Conservation (phyloP, 2,329 filamentous ascomycete species). For the Fusarium brachygibbosum region DNA sequence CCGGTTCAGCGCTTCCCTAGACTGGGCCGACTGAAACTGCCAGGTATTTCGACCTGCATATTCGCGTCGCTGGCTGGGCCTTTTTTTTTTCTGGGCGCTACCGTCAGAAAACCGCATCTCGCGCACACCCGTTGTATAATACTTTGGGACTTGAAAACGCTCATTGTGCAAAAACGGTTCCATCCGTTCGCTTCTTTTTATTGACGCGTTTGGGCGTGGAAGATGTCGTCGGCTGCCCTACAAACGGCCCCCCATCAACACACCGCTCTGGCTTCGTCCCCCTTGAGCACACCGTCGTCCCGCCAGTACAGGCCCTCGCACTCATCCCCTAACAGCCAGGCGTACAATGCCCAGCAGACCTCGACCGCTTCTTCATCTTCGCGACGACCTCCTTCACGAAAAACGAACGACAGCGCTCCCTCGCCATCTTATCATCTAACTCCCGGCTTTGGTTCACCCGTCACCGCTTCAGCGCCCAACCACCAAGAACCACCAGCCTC, state of each 20-base stretch:
- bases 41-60: conserved; percentile 51
- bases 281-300: conserved; percentile 63
- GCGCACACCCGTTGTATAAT: conserved; percentile 27
- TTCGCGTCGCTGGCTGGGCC: conserved; percentile 42
- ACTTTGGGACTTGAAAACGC: conserved; percentile 9
- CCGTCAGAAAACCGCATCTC: conserved; percentile 30
- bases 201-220: conserved; percentile 49
- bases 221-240: conserved; percentile 69
- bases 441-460: conserved; percentile 63
- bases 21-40: conserved; percentile 46
- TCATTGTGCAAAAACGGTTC: conserved; percentile 11
- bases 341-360: conserved; percentile 68
- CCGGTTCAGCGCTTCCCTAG: conserved; percentile 42
- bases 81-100: conserved; percentile 41
- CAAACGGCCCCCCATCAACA: conserved; percentile 71
- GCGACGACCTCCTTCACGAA: conserved; percentile 65
- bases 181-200: conserved; percentile 28
- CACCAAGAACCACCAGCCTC: conserved; percentile 61
- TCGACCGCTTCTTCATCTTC: conserved; percentile 65
- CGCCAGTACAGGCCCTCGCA: conserved; percentile 67
- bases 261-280: conserved; percentile 62
- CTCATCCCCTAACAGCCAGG: conserved; percentile 67
- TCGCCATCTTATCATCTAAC: conserved; percentile 54
- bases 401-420: conserved; percentile 65
- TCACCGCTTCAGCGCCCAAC: conserved; percentile 56